Conservation (phyloP, 2,329 filamentous ascomycete genomes). For the Diaporthe vaccinii region DNA sequence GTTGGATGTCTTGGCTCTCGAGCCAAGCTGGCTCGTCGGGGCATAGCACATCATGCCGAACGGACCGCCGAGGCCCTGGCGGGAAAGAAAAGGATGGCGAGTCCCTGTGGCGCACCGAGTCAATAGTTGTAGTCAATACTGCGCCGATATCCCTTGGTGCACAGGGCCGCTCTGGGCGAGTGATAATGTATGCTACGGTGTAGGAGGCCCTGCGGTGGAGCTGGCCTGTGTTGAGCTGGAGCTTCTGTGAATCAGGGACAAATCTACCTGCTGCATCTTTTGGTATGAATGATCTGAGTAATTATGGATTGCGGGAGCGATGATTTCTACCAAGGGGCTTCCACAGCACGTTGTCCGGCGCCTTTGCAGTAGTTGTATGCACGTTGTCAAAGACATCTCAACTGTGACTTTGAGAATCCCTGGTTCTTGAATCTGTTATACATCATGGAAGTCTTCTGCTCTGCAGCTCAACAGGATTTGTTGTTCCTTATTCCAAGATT, state of each 20-base stretch:
- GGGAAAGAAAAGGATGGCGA: neutral
- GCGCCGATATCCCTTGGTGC: neutral
- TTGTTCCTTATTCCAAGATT: no score
- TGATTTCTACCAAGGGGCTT: neutral
- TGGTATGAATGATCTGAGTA: neutral
- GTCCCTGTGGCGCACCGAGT: neutral
- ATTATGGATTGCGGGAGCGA: neutral
- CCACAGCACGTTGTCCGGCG: neutral
- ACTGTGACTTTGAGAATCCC: no score
- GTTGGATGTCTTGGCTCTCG: constrained; percentile 3
- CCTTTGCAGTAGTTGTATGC: neutral
- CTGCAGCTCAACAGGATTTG: no score
- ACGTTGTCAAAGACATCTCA: no score
- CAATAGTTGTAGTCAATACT: neutral
- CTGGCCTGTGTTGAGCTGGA: neutral
- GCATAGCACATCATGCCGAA: neutral
- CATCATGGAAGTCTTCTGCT: no score
- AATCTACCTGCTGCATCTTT: neutral
- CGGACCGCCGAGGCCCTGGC: neutral
- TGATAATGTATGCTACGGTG: neutral
- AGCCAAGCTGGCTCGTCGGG: neutral
- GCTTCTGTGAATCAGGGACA: neutral
- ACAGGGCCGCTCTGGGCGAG: neutral
- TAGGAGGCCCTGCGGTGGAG: neutral
- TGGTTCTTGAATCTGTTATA: no score